Conservation (phyloP, 257 asterid genomes). For the Gentiana dahurica region DNA sequence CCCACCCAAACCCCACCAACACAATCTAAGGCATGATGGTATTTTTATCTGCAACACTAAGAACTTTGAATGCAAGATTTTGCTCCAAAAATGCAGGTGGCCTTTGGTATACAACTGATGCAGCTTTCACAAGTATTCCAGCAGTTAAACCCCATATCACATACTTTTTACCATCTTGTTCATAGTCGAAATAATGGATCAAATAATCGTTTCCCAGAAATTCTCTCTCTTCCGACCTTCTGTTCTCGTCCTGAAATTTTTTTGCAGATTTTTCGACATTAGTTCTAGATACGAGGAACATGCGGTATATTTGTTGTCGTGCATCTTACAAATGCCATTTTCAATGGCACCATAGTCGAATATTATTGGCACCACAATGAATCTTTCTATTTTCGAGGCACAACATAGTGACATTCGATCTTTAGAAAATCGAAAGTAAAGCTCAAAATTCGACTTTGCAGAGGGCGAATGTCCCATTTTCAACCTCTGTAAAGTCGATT, state of each 20-base stretch:
- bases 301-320: too few species aligned
- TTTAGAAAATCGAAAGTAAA: too few species aligned
- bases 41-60: slow-evolving; percentile 31
- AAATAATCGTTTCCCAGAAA: slow-evolving; percentile 79
- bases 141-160: slow-evolving; percentile 95
- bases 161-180: slow-evolving; percentile 38
- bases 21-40: slow-evolving; percentile 36
- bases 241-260: slow-evolving; percentile 50
- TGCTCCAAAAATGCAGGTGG: slow-evolving; percentile 78
- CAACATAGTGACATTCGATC: too few species aligned
- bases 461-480: too few species aligned
- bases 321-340: too few species aligned
- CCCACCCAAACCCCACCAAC: not conserved
- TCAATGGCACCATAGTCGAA: too few species aligned
- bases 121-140: slow-evolving; percentile 80
- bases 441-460: too few species aligned
- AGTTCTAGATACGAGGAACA: not conserved
- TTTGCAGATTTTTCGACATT: not conserved
- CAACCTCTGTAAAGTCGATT: too few species aligned
- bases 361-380: too few species aligned
- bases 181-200: slow-evolving; percentile 68
- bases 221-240: slow-evolving; percentile 70
- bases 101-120: slow-evolving; percentile 76
- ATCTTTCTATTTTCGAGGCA: too few species aligned
- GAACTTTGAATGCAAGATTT: slow-evolving; percentile 59